A percentile compares a stretch with the other conserved stretches of the same genome.
Conservation (phyloP, 2,329 filamentous ascomycete genomes). For the Ophiostoma montium region DNA sequence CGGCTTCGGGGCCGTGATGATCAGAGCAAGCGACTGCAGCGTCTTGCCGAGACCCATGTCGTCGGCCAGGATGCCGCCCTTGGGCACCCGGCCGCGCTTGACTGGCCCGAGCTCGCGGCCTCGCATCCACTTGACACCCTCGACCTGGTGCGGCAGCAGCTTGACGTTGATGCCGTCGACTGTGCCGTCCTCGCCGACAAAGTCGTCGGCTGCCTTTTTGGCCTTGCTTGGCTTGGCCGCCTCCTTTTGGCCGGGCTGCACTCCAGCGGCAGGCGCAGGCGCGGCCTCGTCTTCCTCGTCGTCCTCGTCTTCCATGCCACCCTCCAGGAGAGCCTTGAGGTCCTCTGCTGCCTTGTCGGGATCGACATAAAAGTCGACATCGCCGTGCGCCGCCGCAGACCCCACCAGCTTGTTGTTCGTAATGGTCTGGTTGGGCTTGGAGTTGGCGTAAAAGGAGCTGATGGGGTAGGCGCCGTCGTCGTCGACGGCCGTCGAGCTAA, state of each 20-base stretch:
- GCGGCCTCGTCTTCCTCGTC: constrained; percentile 22
- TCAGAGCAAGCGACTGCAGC: constrained; percentile 78
- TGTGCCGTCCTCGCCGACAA: constrained; percentile 28
- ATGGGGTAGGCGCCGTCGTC: constrained; percentile 11
- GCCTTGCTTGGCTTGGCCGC: constrained; percentile 45
- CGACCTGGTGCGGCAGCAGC: constrained; percentile 83
- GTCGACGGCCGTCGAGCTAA: constrained; percentile 28
- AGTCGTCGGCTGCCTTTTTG: constrained; percentile 24
- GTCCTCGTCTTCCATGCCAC: constrained; percentile 57
- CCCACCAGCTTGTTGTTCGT: not conserved
- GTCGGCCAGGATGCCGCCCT: constrained; percentile 88
- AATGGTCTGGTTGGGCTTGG: constrained; percentile 1
- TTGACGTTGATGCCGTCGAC: constrained; percentile 76
- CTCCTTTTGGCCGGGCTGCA: constrained; percentile 12
- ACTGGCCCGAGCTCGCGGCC: constrained; percentile 77
- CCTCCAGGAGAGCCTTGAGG: constrained; percentile 69
- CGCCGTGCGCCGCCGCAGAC: constrained; percentile 3
- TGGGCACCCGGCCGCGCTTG: constrained; percentile 69
- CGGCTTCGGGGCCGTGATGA: constrained; percentile 69
- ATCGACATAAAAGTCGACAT: constrained; percentile 44
- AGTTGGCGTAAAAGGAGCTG: constrained; percentile 16
- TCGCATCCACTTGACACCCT: constrained; percentile 90
- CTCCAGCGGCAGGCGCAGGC: not conserved
- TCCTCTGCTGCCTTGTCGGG: constrained; percentile 59
- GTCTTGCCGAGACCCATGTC: constrained; percentile 98